Conservation (phyloP, 352 stramenopile species). For the Phytophthora quininea region DNA sequence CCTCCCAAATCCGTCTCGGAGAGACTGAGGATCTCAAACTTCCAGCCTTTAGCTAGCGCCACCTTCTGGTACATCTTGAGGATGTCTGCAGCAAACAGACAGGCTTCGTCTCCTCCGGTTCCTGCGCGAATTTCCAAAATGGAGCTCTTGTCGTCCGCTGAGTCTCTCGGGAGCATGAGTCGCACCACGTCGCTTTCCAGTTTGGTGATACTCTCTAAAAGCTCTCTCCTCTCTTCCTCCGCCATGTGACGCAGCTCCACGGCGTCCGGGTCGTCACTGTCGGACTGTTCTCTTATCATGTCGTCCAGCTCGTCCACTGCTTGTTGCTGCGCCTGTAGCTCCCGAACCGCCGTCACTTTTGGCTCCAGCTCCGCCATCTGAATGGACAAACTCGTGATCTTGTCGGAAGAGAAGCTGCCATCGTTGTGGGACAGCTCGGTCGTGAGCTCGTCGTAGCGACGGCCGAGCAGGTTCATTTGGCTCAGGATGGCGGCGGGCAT, state of each 20-base stretch:
- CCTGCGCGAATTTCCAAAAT: slow-evolving; percentile 97
- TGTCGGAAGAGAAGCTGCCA: slow-evolving; percentile 70
- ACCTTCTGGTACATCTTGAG: slow-evolving; percentile 95
- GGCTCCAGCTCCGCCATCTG: slow-evolving; percentile 85
- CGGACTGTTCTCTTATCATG: slow-evolving; percentile 69
- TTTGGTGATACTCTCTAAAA: slow-evolving; percentile 52
- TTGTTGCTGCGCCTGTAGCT: slow-evolving; percentile 89
- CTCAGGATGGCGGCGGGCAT: slow-evolving; percentile 76
- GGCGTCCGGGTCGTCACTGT: slow-evolving; percentile 55
- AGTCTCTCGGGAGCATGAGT: slow-evolving; percentile 81
- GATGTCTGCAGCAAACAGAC: slow-evolving; percentile 95
- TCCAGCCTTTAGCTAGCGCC: slow-evolving; percentile 84
- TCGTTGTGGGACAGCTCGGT: slow-evolving; percentile 75
- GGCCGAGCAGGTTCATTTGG: slow-evolving; percentile 70
- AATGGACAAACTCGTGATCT: slow-evolving; percentile 83
- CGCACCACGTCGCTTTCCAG: slow-evolving; percentile 72
- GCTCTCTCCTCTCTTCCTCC: slow-evolving; percentile 71
- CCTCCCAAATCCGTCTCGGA: slow-evolving; percentile 86
- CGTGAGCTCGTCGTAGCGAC: slow-evolving; percentile 68
- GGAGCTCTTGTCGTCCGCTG: slow-evolving; percentile 95
- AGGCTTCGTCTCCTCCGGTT: slow-evolving; percentile 96
- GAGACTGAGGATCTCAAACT: slow-evolving; percentile 91
- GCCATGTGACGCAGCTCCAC: slow-evolving; percentile 77
- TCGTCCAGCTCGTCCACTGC: slow-evolving; percentile 92
- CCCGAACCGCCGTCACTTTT: slow-evolving; percentile 64